phyloP scores from a whole-genome alignment of 1,284 basidiomycete species.

The Trichosporon ovoides region DNA sequence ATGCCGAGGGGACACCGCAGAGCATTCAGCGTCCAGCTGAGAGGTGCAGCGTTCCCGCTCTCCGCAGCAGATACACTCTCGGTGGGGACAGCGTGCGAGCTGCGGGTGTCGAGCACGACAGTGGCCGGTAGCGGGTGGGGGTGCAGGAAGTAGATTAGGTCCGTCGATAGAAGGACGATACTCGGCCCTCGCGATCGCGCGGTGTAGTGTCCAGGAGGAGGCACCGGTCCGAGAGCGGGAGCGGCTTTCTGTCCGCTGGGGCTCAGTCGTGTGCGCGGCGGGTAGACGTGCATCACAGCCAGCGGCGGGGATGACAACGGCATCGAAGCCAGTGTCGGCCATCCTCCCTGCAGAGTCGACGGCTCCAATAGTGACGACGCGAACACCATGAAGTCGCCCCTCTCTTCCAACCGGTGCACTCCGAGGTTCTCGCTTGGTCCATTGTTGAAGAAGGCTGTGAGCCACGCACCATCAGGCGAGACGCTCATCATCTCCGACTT shows the following conservation, averaged over 20 bases:
- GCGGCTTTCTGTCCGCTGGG: constrained; percentile 12
- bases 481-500: constrained; percentile 23
- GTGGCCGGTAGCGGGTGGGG: constrained; percentile 18
- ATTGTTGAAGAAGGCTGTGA: constrained; percentile 18
- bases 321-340: constrained; percentile 27
- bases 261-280: constrained; percentile 24
- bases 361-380: constrained; percentile 30
- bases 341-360: constrained; percentile 7
- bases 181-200: constrained; percentile 25
- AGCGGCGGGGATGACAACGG: constrained; percentile 25
- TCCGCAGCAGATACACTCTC: constrained; percentile 10
- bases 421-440: constrained; percentile 2
- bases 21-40: constrained; percentile 28
- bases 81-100: constrained; percentile 9
- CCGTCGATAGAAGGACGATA: constrained; percentile 27
- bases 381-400: constrained; percentile 15
- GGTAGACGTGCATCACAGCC: constrained; percentile 30
- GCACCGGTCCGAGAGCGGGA: constrained; percentile 27
- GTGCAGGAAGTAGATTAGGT: constrained; percentile 29
- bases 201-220: constrained; percentile 20
- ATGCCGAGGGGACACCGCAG: constrained; percentile 24
- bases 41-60: constrained; percentile 10
- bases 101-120: constrained; percentile 16
- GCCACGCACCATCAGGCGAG: constrained; percentile 39
- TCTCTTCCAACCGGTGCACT: constrained; percentile 4